Conservation (phyloP, 805 yeast genomes). For the Torulaspora franciscae region DNA sequence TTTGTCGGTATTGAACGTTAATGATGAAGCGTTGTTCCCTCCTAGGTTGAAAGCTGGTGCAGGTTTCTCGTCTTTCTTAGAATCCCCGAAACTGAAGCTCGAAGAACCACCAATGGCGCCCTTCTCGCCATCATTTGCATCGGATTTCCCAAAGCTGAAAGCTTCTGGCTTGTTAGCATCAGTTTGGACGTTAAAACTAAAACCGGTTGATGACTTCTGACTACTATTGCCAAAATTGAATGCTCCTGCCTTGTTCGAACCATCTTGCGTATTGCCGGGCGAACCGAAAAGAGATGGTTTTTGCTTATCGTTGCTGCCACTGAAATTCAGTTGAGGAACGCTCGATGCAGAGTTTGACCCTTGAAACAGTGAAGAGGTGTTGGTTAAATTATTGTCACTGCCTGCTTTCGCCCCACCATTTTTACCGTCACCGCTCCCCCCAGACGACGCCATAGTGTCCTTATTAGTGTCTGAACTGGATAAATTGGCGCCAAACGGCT, state of each 20-base stretch:
- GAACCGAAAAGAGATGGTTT: conserved; percentile 2
- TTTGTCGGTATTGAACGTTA: conserved; percentile 12
- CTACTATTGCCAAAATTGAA: conserved; percentile 10
- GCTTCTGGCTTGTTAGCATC: conserved; percentile 9
- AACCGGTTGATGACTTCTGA: conserved; percentile 6
- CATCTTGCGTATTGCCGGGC: not conserved
- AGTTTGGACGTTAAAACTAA: conserved; percentile 7
- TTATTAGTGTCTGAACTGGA: not conserved
- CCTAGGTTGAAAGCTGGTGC: not conserved
- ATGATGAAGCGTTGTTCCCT: not conserved
- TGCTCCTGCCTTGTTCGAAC: not conserved
- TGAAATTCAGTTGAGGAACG: conserved; percentile 15
- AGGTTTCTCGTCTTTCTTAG: not conserved
- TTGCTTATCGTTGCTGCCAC: conserved; percentile 7
- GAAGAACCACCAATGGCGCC: conserved; percentile 1
- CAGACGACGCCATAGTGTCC: not conserved
- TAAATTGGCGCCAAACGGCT: not conserved
- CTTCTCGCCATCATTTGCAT: not conserved
- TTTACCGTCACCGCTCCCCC: conserved; percentile 3
- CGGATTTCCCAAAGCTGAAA: conserved; percentile 12
- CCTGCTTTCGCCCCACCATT: conserved; percentile 2
- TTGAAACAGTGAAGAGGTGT: not conserved
- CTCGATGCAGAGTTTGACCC: not conserved
- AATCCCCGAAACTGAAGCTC: not conserved
- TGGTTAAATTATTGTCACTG: not conserved